A percentile compares a stretch with the other conserved stretches of the same genome.
phyloP scores from a whole-genome alignment of 148 eudicot species.

The Pharnaceum exiguum region DNA sequence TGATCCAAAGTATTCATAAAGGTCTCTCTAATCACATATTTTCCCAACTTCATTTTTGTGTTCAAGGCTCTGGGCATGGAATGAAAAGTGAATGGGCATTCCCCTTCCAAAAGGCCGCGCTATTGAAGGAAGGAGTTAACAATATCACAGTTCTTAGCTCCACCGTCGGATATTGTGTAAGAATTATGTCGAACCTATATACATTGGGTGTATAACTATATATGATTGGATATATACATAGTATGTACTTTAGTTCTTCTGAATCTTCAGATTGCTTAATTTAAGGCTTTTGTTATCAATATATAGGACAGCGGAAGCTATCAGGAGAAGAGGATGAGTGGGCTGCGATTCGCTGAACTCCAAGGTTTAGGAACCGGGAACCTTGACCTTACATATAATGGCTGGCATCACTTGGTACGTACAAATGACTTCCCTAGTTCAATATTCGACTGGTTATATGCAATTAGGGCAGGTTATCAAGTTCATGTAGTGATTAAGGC shows the following conservation, averaged over 20 bases:
- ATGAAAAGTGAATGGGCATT: slow-evolving; percentile 23
- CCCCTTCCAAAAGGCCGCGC: slow-evolving; percentile 14
- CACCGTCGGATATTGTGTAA: slow-evolving; percentile 41
- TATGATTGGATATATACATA: too few relatives aligned
- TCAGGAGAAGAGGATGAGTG: slow-evolving; percentile 77
- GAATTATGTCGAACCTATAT: too few relatives aligned
- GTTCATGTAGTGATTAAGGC: not conserved
- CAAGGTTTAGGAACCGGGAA: slow-evolving; percentile 73
- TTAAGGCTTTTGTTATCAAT: not conserved
- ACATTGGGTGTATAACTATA: too few relatives aligned
- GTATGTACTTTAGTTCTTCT: too few relatives aligned
- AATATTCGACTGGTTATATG: too few relatives aligned
- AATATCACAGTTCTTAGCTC: slow-evolving; percentile 23
- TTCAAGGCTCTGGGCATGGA: slow-evolving; percentile 29
- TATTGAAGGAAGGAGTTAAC: slow-evolving; percentile 32
- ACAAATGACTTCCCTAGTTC: too few relatives aligned
- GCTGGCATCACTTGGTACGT: slow-evolving; percentile 78
- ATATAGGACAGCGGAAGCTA: slow-evolving; percentile 79
- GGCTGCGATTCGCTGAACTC: slow-evolving; percentile 39
- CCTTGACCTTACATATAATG: slow-evolving; percentile 58
- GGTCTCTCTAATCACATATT: not conserved
- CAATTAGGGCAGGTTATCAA: not conserved
- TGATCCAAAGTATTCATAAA: too few relatives aligned
- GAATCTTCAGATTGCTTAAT: too few relatives aligned
- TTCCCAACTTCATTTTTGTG: not conserved